Evolutionary conservation across 108 stramenopile species (phyloP).

Genomic region (Conticribra weissflogii): DNA sequence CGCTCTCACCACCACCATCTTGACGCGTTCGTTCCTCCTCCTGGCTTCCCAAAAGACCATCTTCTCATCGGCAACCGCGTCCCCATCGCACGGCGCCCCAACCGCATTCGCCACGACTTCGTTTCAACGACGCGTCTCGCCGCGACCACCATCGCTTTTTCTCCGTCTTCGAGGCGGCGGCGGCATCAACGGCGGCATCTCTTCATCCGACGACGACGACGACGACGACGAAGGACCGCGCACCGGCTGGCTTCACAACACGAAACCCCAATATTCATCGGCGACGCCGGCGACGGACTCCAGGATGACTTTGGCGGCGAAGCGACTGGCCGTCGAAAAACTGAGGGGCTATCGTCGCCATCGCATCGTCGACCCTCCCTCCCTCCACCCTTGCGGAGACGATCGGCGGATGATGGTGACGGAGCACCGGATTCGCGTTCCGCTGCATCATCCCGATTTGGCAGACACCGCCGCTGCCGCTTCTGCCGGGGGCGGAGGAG

Average conservation of each 20-base stretch:
- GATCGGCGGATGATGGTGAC: slow-evolving; percentile 67
- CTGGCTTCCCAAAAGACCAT: neutral
- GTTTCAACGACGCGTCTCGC: neutral
- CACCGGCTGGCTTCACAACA: slow-evolving; percentile 91
- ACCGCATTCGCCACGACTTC: neutral
- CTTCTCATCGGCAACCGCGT: neutral
- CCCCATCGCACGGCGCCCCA: neutral
- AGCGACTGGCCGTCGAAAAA: slow-evolving; percentile 65
- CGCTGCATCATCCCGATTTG: slow-evolving; percentile 49
- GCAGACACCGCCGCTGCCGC: slow-evolving; percentile 8
- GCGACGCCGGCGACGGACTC: slow-evolving; percentile 14
- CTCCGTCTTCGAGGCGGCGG: slow-evolving; percentile 19
- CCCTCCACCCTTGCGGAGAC: slow-evolving; percentile 71
- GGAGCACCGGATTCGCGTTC: slow-evolving; percentile 78
- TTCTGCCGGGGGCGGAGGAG: neutral
- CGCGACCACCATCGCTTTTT: neutral
- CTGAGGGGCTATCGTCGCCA: slow-evolving; percentile 69
- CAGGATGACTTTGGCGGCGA: slow-evolving; percentile 17
- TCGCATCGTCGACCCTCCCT: slow-evolving; percentile 73
- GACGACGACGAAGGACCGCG: slow-evolving; percentile 42
- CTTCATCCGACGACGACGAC: slow-evolving; percentile 3
- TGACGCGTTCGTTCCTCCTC: neutral
- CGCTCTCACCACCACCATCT: neutral
- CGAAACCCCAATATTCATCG: slow-evolving; percentile 25
- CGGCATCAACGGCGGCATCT: slow-evolving; percentile 3